Conservation (phyloP, 1,284 basidiomycete genomes). For the Xerocomus nothofagi region DNA sequence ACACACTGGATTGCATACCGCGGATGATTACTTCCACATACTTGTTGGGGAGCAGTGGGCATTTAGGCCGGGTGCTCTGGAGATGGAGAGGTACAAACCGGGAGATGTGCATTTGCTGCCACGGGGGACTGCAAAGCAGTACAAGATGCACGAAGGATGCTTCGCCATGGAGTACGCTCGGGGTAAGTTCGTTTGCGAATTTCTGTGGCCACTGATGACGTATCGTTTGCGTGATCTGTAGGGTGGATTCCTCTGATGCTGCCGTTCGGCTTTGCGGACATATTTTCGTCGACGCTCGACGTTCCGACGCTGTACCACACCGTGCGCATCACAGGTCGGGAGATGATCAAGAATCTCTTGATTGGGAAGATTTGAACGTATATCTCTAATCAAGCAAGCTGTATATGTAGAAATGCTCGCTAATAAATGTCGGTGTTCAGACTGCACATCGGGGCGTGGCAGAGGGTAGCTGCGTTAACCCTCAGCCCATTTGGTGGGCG, state of each 20-base stretch:
- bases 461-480: too few relatives aligned
- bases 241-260: conserved; percentile 92
- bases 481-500: too few relatives aligned
- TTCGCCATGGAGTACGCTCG: conserved; percentile 95
- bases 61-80: conserved; percentile 77
- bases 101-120: conserved; percentile 85
- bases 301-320: conserved; percentile 83
- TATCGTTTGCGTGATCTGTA: conserved; percentile 29
- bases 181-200: conserved; percentile 50
- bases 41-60: conserved; percentile 93
- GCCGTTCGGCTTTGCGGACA: conserved; percentile 91
- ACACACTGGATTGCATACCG: conserved; percentile 91
- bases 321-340: conserved; percentile 73
- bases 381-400: neutral
- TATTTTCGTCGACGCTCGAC: conserved; percentile 87
- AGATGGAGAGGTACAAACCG: conserved; percentile 81
- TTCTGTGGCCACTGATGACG: conserved; percentile 2
- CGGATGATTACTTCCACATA: conserved; percentile 98
- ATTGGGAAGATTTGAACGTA: conserved; percentile 76
- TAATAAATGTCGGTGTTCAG: too few relatives aligned
- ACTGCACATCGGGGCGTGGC: too few relatives aligned
- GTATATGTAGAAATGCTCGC: neutral
- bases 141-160: conserved; percentile 95
- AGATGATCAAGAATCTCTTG: conserved; percentile 82
- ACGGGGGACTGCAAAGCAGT: conserved; percentile 89